Evolutionary conservation across 768 basidiomycete species (phyloP).

Genomic region (Mycena vitilis): DNA sequence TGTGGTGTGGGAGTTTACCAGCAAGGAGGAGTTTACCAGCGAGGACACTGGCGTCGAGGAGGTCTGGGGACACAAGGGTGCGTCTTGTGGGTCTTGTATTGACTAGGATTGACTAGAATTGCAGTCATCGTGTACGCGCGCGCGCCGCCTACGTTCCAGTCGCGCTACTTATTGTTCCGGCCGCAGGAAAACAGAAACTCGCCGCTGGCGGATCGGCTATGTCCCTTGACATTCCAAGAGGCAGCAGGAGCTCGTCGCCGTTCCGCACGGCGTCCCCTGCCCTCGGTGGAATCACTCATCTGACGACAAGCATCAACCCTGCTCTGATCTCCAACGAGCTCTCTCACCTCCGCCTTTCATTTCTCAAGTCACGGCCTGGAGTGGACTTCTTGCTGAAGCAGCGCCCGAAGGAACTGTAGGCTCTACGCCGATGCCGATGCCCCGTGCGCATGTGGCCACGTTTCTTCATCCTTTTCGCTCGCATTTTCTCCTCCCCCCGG

Average conservation of each 20-base stretch:
- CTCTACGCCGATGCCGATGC: no score
- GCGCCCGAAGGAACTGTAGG: no score
- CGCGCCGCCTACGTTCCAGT: slow-evolving; percentile 93
- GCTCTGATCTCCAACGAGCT: no score
- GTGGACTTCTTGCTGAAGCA: no score
- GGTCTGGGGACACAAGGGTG: slow-evolving; percentile 97
- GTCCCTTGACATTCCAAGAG: slow-evolving; percentile 64
- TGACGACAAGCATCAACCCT: slow-evolving; percentile 78
- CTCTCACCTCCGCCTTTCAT: no score
- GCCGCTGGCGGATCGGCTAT: slow-evolving; percentile 68
- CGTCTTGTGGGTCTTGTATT: slow-evolving; percentile 16
- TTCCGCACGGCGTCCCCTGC: slow-evolving; percentile 58
- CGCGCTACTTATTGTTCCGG: slow-evolving; percentile 81
- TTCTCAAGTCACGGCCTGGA: no score
- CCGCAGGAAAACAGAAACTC: slow-evolving; percentile 67
- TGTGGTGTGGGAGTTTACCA: no score
- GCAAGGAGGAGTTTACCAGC: slow-evolving; percentile 69
- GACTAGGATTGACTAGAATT: slow-evolving; percentile 10
- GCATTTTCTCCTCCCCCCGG: no score
- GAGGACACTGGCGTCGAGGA: slow-evolving; percentile 66
- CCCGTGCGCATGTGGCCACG: no score
- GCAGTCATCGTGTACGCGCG: slow-evolving; percentile 94
- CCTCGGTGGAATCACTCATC: slow-evolving; percentile 63
- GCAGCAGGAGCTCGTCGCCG: slow-evolving; percentile 49
- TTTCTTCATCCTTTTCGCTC: no score